These are phyloP conservation scores for Sphagnum fallax DNA, from an alignment of 228 moss, liverwort and hornwort genomes.

Conservation along the genomic window DNA sequence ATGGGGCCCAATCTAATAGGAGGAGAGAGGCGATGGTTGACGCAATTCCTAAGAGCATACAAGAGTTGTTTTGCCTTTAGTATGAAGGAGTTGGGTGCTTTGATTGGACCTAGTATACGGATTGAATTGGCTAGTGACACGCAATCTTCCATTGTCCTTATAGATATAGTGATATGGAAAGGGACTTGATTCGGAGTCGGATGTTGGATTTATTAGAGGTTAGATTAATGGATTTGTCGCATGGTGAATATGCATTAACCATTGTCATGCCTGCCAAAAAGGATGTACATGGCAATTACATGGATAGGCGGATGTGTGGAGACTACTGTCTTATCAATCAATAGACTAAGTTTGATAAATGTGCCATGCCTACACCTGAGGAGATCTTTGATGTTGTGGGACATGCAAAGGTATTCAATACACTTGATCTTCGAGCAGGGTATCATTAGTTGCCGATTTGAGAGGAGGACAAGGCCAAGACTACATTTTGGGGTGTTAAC, in stretches of 20 bases:
- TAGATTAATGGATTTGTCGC: background rate
- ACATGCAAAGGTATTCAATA: background rate
- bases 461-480: background rate
- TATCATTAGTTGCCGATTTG: background rate
- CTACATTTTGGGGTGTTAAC: background rate
- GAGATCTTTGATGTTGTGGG: background rate
- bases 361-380: conserved; percentile 5
- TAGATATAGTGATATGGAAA: conserved; percentile 3
- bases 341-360: background rate
- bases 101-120: background rate
- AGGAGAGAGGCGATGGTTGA: background rate
- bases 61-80: conserved; percentile 1
- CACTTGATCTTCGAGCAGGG: background rate
- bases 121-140: background rate
- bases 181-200: background rate
- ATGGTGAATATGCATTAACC: background rate
- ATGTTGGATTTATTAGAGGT: background rate
- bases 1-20: background rate
- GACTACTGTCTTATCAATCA: conserved; percentile 3
- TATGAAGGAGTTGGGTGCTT: background rate
- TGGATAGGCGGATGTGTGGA: background rate
- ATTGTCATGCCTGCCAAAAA: background rate
- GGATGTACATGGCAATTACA: background rate
- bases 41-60: background rate
- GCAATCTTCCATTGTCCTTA: background rate